Conservation (phyloP, 257 asterid genomes). For the Jacaranda copaia region DNA sequence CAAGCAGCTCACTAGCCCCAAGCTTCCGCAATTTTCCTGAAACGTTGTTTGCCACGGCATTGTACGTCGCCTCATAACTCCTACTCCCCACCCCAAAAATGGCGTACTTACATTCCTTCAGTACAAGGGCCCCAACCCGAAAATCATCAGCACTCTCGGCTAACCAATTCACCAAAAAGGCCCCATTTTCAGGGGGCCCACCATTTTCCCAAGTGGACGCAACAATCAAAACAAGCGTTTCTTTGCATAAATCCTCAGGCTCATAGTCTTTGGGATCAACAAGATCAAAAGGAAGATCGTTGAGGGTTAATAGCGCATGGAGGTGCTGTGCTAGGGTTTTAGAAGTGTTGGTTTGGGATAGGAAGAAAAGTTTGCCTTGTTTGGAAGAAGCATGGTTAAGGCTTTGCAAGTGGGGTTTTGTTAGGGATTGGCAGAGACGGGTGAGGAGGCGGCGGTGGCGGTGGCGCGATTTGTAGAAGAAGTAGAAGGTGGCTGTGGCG, state of each 20-base stretch:
- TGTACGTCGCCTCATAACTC: constrained; percentile 71
- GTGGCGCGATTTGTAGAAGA: constrained; percentile 84
- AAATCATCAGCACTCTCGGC: constrained; percentile 91
- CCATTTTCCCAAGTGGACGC: constrained; percentile 98
- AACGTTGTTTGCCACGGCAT: constrained; percentile 70
- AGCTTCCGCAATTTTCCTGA: constrained; percentile 64
- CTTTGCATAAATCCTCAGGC: constrained; percentile 88
- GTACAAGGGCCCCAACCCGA: constrained; percentile 83
- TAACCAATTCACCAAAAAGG: constrained; percentile 85
- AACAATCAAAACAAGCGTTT: constrained; percentile 60
- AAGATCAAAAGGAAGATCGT: constrained; percentile 65
- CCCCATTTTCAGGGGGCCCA: constrained; percentile 70
- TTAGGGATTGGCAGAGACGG: constrained; percentile 49
- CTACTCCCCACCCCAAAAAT: constrained; percentile 94
- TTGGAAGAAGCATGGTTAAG: constrained; percentile 30
- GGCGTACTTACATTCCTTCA: constrained; percentile 67
- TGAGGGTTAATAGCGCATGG: constrained; percentile 54
- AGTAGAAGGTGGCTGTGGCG: constrained; percentile 77
- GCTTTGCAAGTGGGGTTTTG: constrained; percentile 27
- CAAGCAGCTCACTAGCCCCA: constrained; percentile 78
- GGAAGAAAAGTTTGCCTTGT: constrained; percentile 78
- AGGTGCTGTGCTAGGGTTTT: constrained; percentile 89
- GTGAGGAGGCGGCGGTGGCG: constrained; percentile 60
- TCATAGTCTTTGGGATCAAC: constrained; percentile 82
- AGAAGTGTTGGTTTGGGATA: constrained; percentile 85